These are phyloP conservation scores for Neonectria coccinea DNA, from an alignment of 2,329 filamentous ascomycete species.

Conservation along the genomic window DNA sequence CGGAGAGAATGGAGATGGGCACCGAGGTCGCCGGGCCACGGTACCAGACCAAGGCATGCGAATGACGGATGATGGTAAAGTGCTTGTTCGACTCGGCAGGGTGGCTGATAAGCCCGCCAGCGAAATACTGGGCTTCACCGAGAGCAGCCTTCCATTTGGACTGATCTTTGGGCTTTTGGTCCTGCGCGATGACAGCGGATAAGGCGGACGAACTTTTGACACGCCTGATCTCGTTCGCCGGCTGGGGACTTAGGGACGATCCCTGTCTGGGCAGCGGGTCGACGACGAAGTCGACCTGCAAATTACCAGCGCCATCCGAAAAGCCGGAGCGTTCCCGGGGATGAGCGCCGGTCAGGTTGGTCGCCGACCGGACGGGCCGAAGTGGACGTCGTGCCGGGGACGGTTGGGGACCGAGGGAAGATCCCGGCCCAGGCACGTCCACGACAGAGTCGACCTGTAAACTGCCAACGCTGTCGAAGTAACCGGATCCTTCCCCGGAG, in stretches of 20 bases:
- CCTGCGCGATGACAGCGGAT: slow-evolving; percentile 26
- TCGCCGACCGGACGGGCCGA: slow-evolving; percentile 42
- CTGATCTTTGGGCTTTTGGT: slow-evolving; percentile 35
- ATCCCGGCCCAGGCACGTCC: background rate
- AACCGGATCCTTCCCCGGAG: background rate
- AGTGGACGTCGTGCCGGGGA: slow-evolving; percentile 33
- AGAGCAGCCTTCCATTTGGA: slow-evolving; percentile 61
- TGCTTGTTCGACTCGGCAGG: slow-evolving; percentile 74
- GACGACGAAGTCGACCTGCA: slow-evolving; percentile 43
- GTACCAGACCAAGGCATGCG: slow-evolving; percentile 73
- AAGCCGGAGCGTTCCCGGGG: slow-evolving; percentile 39
- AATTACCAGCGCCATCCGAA: slow-evolving; percentile 30
- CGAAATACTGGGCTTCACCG: slow-evolving; percentile 72
- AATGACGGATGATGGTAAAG: slow-evolving; percentile 75
- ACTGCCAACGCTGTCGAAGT: background rate
- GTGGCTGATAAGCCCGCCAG: slow-evolving; percentile 72
- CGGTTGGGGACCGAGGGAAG: background rate
- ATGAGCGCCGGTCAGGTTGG: slow-evolving; percentile 42
- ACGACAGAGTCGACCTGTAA: background rate
- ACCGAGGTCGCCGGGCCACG: slow-evolving; percentile 73
- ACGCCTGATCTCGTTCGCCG: slow-evolving; percentile 44
- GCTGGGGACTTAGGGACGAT: slow-evolving; percentile 26
- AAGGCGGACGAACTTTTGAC: slow-evolving; percentile 51
- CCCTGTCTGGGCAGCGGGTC: slow-evolving; percentile 37
- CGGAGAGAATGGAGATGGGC: slow-evolving; percentile 72